These are phyloP conservation scores for Alternaria hordeiaustralica DNA, from an alignment of 2,329 filamentous ascomycete genomes.

Conservation along the genomic window DNA sequence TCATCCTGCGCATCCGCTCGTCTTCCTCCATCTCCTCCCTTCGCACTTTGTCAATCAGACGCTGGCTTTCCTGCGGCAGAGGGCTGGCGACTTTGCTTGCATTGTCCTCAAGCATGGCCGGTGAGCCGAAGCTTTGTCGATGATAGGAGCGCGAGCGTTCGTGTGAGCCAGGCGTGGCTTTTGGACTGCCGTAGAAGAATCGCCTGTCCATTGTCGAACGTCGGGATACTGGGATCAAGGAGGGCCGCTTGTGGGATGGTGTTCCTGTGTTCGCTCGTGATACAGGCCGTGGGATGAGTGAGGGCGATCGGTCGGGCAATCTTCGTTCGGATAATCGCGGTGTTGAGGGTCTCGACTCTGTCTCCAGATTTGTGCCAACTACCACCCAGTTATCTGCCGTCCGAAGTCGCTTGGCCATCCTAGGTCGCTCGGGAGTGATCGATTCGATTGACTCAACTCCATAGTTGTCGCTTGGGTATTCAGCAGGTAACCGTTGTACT, in stretches of 20 bases:
- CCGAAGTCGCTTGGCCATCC: conserved; percentile 56
- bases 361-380: conserved; percentile 54
- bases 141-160: conserved; percentile 33
- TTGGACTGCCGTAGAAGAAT: conserved; percentile 25
- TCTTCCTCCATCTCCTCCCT: conserved; percentile 81
- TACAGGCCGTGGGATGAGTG: conserved; percentile 44
- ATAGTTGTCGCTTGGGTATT: conserved; percentile 60
- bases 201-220: conserved; percentile 40
- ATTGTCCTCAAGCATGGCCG: conserved; percentile 29
- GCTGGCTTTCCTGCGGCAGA: conserved; percentile 70
- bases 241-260: conserved; percentile 39
- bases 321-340: conserved; percentile 46
- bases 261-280: conserved; percentile 28
- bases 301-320: conserved; percentile 36
- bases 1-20: conserved; percentile 78
- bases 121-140: conserved; percentile 43
- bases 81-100: conserved; percentile 33
- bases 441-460: conserved; percentile 54
- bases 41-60: conserved; percentile 73
- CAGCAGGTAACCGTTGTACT: conserved; percentile 54
- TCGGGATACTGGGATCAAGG: conserved; percentile 54
- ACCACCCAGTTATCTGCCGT: conserved; percentile 58
- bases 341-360: conserved; percentile 62
- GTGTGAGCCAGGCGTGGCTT: conserved; percentile 14
- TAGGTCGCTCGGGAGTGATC: conserved; percentile 51